Conservation (phyloP, 345 rosid genomes). For the Sisymbrium altissimum region DNA sequence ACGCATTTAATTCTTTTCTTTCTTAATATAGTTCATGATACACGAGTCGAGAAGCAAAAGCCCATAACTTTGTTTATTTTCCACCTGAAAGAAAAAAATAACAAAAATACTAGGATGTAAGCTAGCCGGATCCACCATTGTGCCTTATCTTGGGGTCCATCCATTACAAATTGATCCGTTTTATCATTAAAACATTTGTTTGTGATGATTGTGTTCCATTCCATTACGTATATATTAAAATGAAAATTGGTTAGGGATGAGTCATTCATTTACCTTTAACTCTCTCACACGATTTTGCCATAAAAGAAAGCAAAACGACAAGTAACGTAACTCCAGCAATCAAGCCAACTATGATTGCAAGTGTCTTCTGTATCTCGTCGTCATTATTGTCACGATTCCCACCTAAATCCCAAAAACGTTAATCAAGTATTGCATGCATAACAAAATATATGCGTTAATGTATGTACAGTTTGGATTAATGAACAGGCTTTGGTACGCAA, state of each 20-base stretch:
- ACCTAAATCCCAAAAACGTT: no score
- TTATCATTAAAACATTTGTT: background rate
- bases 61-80: slow-evolving; percentile 12
- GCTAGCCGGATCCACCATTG: background rate
- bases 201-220: slow-evolving; percentile 12
- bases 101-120: background rate
- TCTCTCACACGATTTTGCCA: slow-evolving; percentile 53
- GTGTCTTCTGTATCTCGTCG: no score
- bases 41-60: background rate
- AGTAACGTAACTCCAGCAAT: slow-evolving; percentile 81
- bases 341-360: slow-evolving; percentile 45
- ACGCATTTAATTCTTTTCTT: background rate
- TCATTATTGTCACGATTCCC: no score
- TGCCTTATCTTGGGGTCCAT: slow-evolving; percentile 15
- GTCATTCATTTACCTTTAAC: slow-evolving; percentile 51
- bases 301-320: slow-evolving; percentile 65
- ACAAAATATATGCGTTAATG: background rate
- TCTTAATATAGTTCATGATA: background rate
- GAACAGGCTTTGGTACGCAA: background rate
- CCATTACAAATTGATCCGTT: slow-evolving; percentile 2
- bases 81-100: slow-evolving; percentile 19
- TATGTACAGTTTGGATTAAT: no score
- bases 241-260: background rate
- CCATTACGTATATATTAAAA: background rate
- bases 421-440: no score